phyloP scores from a whole-genome alignment of 352 stramenopile genomes.

The Elongisporangium prolatum region DNA sequence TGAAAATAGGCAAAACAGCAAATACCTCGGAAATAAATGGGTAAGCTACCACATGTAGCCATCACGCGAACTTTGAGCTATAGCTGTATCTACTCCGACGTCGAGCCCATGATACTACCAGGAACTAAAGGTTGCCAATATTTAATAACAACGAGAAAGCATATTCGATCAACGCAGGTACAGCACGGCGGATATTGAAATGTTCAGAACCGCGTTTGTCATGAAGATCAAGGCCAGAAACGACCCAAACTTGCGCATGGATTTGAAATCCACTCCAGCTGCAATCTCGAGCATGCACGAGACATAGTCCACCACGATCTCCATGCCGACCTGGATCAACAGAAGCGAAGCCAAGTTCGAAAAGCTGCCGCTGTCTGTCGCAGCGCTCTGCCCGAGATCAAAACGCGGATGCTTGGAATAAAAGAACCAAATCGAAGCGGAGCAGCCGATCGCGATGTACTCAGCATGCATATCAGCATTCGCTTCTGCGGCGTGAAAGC shows the following conservation, averaged over 20 bases:
- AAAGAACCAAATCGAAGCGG: slow-evolving; percentile 20
- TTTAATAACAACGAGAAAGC: too few relatives aligned
- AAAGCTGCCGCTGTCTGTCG: too few relatives aligned
- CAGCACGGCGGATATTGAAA: slow-evolving; percentile 20
- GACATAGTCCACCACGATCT: slow-evolving; percentile 26
- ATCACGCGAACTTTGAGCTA: too few relatives aligned
- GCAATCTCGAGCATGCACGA: slow-evolving; percentile 24
- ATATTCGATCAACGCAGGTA: too few relatives aligned
- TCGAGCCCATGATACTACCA: too few relatives aligned
- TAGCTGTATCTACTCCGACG: too few relatives aligned
- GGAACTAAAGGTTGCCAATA: too few relatives aligned
- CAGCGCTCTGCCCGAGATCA: not conserved
- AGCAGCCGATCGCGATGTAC: slow-evolving; percentile 41
- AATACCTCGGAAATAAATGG: not conserved
- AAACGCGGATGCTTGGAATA: slow-evolving; percentile 30
- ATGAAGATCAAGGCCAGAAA: slow-evolving; percentile 24
- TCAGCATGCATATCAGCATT: slow-evolving; percentile 31
- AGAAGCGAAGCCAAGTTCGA: slow-evolving; percentile 6
- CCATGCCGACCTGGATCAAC: slow-evolving; percentile 12
- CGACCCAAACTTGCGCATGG: slow-evolving; percentile 15
- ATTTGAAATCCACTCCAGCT: slow-evolving; percentile 18
- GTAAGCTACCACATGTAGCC: slow-evolving; percentile 1
- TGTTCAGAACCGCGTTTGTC: slow-evolving; percentile 22
- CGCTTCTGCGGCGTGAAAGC: slow-evolving; percentile 20
- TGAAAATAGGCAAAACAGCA: not conserved